Evolutionary conservation across 208 protist species (phyloP).

Genomic region (Naegleria fowleri): DNA sequence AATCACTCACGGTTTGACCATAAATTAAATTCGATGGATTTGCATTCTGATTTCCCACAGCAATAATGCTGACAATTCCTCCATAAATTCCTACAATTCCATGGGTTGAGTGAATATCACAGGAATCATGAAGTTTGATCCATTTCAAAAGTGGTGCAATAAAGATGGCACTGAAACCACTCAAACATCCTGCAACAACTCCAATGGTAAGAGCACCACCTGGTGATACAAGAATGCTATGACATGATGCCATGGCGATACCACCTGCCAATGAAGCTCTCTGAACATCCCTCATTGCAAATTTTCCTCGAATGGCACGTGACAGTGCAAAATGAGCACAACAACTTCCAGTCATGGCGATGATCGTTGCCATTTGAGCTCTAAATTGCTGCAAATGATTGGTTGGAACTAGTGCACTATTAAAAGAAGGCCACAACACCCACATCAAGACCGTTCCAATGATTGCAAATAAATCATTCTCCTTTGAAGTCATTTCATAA

Average conservation of each 20-base stretch:
- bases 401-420: slow-evolving; percentile 44
- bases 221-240: slow-evolving; percentile 50
- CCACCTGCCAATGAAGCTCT: slow-evolving; percentile 67
- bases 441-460: slow-evolving; percentile 64
- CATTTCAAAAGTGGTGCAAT: slow-evolving; percentile 35
- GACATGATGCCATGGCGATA: slow-evolving; percentile 58
- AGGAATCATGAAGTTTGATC: neutral
- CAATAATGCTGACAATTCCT: neutral
- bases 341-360: slow-evolving; percentile 46
- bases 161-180: slow-evolving; percentile 46
- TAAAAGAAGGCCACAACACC: slow-evolving; percentile 69
- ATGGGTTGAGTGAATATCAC: neutral
- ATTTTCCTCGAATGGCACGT: slow-evolving; percentile 34
- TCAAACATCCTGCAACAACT: slow-evolving; percentile 48
- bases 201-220: slow-evolving; percentile 53
- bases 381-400: neutral
- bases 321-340: slow-evolving; percentile 38
- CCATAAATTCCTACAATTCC: neutral
- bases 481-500: slow-evolving; percentile 11
- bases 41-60: neutral
- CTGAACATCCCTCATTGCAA: slow-evolving; percentile 57
- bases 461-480: slow-evolving; percentile 55
- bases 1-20: neutral
- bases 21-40: neutral
- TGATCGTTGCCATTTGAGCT: slow-evolving; percentile 56